Evolutionary conservation across 306 rosid genomes (phyloP), one percentile per base, ranked within the genome.

Genomic region (Elaeagnus macrophylla): DNA sequence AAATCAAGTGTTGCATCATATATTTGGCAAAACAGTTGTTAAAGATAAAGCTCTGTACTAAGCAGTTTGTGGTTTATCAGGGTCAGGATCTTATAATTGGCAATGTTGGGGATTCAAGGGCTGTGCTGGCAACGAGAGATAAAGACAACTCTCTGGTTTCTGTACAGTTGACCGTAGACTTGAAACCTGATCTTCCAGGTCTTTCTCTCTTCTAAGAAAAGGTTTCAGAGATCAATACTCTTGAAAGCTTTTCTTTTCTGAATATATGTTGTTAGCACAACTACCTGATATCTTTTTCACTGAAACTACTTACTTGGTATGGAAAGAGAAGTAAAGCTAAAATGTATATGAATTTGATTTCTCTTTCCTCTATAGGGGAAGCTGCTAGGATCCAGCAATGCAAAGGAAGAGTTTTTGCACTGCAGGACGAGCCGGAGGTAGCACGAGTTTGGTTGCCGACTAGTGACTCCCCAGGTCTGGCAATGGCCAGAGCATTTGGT

Each of bases 401-500:
- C 76, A 79, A 68, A 56, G 84, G 84, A 45, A 59, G 84, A 54
- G 84, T 79, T 45, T 79, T 79, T 45, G 84, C 84, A 13, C 58
- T 79, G 57, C 81, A 75, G 68, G 84, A 79, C 54, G 84, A 79
- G 71, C 84, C 84, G 0, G 84, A 79, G 44, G 84, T 79, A 37
- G 78, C 79, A 36, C 76, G 84, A n/a, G 78, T 79, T 19, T 79
- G 84, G 84, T 65, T 79, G 63, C 84, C 84, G 5, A 61, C 71
- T 46, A 75, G 59, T 20, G 84, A 79, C 54, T 72, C 84, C 6
- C 84, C 84, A 40, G 84, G 84, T 61, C 64, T 79, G 57, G 84
- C 84, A 8, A 79, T 79, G 84, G 81, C 84, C 18, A 72, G 84
- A 42, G 84, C 84, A 50, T 79, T 79, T 19, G 84, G 84, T 25